Conservation (phyloP, 768 basidiomycete genomes). For the Lyophyllum semitale region DNA sequence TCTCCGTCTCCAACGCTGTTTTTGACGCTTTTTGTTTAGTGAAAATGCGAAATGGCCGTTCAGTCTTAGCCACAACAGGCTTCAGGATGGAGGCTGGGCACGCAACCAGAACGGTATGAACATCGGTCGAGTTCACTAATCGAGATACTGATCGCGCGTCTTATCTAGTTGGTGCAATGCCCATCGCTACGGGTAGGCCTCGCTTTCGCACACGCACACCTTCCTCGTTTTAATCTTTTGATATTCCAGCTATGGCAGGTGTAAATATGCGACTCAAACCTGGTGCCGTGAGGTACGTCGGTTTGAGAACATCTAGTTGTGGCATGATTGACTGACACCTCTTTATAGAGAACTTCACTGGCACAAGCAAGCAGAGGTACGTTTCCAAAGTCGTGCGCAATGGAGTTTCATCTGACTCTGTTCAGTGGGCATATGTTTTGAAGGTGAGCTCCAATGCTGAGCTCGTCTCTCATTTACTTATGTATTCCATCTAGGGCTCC, state of each 20-base stretch:
- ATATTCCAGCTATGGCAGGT: conserved; percentile 40
- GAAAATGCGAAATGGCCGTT: conserved; percentile 61
- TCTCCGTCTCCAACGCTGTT: neutral
- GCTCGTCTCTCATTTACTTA: neutral
- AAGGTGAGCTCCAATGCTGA: conserved; percentile 24
- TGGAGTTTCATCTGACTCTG: conserved; percentile 7
- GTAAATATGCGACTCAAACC: conserved; percentile 55
- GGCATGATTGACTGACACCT: neutral
- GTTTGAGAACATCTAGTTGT: neutral
- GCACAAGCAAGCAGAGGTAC: conserved; percentile 50
- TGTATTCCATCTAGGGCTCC: conserved; percentile 33
- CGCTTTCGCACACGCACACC: neutral
- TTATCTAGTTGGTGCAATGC: conserved; percentile 45
- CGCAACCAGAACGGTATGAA: conserved; percentile 51
- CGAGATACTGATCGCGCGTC: neutral
- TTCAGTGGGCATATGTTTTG: conserved; percentile 53
- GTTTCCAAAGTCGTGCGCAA: neutral
- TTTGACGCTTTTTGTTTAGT: conserved; percentile 24
- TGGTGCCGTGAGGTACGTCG: conserved; percentile 46
- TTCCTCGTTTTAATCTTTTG: neutral
- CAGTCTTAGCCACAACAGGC: conserved; percentile 53
- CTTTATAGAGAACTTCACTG: conserved; percentile 50
- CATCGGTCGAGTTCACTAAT: neutral
- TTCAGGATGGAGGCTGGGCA: conserved; percentile 62
- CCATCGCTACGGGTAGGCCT: conserved; percentile 44